phyloP scores from a whole-genome alignment of 768 basidiomycete genomes.

The Psilocybe sp. region DNA sequence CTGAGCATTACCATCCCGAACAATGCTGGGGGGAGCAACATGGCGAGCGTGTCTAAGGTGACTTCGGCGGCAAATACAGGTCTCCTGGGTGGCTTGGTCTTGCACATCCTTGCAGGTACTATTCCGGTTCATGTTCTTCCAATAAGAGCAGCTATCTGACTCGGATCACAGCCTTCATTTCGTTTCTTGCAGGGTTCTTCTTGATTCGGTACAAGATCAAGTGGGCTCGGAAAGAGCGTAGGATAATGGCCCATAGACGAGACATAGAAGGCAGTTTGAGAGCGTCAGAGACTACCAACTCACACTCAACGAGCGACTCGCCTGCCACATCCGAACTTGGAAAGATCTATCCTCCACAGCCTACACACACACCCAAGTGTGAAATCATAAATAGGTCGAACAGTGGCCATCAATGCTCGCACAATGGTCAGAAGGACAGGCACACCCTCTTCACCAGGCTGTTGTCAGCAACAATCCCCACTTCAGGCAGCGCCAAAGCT shows the following conservation, averaged over 20 bases:
- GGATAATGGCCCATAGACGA: constrained; percentile 15
- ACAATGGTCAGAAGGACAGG: too few species aligned
- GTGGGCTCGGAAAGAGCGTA: constrained; percentile 45
- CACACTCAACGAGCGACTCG: background rate
- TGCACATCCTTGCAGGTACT: constrained; percentile 51
- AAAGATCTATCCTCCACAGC: too few species aligned
- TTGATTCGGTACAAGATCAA: constrained; percentile 52
- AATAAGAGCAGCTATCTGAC: background rate
- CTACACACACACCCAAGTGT: too few species aligned
- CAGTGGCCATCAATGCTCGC: too few species aligned
- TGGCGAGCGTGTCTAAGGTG: constrained; percentile 8
- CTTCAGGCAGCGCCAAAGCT: constrained; percentile 1
- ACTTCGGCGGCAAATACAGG: constrained; percentile 40
- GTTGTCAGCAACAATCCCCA: background rate
- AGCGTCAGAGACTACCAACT: constrained; percentile 1
- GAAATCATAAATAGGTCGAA: too few species aligned
- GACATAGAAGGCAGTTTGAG: constrained; percentile 19
- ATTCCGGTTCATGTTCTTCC: constrained; percentile 5
- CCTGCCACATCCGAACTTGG: too few species aligned
- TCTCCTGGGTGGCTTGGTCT: constrained; percentile 49
- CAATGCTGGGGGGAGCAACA: constrained; percentile 8
- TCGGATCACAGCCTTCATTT: constrained; percentile 24
- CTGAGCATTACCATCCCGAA: constrained; percentile 40
- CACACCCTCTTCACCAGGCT: too few species aligned
- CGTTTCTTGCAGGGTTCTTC: constrained; percentile 57